phyloP scores from a whole-genome alignment of 352 stramenopile genomes.

The Globisporangium perplexum region DNA sequence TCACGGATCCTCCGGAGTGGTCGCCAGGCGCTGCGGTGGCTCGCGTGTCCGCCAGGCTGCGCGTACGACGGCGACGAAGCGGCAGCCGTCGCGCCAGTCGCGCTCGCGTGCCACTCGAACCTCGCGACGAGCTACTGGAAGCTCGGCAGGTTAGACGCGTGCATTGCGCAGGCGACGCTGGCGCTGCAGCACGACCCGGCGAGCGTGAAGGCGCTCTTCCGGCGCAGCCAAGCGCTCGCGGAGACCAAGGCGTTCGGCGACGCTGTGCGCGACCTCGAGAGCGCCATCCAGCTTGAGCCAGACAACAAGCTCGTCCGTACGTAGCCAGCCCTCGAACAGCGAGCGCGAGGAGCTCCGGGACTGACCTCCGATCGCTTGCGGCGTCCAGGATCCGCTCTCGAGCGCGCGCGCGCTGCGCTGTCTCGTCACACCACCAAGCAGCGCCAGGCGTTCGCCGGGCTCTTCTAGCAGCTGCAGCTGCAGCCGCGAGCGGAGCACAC shows the following conservation, averaged over 20 bases:
- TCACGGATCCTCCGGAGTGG: not conserved
- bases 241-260: slow-evolving; percentile 49
- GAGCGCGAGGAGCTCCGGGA: not conserved
- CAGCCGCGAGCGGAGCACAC: not conserved
- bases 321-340: not conserved
- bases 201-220: slow-evolving; percentile 62
- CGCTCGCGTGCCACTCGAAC: slow-evolving; percentile 49
- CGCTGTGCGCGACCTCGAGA: slow-evolving; percentile 46
- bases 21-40: slow-evolving; percentile 40
- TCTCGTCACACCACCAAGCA: slow-evolving; percentile 34
- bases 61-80: slow-evolving; percentile 32
- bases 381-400: slow-evolving; percentile 18
- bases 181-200: slow-evolving; percentile 35
- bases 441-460: slow-evolving; percentile 26
- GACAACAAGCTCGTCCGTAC: slow-evolving; percentile 38
- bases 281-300: slow-evolving; percentile 27
- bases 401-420: slow-evolving; percentile 22
- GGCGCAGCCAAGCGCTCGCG: slow-evolving; percentile 55
- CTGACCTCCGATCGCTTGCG: not conserved
- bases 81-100: slow-evolving; percentile 23
- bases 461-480: slow-evolving; percentile 16
- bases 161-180: slow-evolving; percentile 39
- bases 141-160: slow-evolving; percentile 25
- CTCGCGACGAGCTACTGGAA: slow-evolving; percentile 64
- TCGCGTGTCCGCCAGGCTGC: slow-evolving; percentile 38